Evolutionary conservation across 352 stramenopile genomes (phyloP).

Genomic region (Lagenidium giganteum): DNA sequence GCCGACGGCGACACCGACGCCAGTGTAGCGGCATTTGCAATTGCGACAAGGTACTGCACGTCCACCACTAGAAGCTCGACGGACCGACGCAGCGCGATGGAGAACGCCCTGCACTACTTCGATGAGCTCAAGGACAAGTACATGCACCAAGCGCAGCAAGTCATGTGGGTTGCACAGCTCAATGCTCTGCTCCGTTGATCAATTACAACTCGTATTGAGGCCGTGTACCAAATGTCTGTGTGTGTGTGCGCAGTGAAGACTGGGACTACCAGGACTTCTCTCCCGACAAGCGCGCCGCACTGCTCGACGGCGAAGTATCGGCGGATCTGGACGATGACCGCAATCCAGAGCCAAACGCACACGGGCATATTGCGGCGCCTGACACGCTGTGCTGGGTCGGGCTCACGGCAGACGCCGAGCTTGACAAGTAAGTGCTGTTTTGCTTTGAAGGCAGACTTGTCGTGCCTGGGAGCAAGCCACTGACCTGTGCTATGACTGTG

Average conservation of each 20-base stretch:
- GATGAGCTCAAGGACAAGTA: constrained; percentile 61
- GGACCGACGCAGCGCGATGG: constrained; percentile 7
- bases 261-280: constrained; percentile 74
- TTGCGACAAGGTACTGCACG: too few species aligned
- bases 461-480: too few species aligned
- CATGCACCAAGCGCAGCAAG: constrained; percentile 46
- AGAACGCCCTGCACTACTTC: constrained; percentile 34
- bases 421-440: constrained; percentile 31
- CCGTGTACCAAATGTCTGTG: not conserved
- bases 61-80: too few species aligned
- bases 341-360: constrained; percentile 23
- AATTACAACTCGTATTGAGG: not conserved
- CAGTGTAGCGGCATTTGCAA: too few species aligned
- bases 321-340: constrained; percentile 31
- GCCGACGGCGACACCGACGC: too few species aligned
- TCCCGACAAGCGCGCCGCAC: constrained; percentile 48
- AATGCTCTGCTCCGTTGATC: not conserved
- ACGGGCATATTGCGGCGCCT: constrained; percentile 25
- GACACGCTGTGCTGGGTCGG: constrained; percentile 34
- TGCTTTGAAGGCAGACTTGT: constrained; percentile 6
- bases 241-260: constrained; percentile 30
- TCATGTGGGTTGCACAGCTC: constrained; percentile 26
- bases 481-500: constrained; percentile 25
- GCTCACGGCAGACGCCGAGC: constrained; percentile 36
- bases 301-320: constrained; percentile 47